These are phyloP conservation scores for Microcyclospora tardicrescens DNA, from an alignment of 2,329 filamentous ascomycete species.

Conservation along the genomic window DNA sequence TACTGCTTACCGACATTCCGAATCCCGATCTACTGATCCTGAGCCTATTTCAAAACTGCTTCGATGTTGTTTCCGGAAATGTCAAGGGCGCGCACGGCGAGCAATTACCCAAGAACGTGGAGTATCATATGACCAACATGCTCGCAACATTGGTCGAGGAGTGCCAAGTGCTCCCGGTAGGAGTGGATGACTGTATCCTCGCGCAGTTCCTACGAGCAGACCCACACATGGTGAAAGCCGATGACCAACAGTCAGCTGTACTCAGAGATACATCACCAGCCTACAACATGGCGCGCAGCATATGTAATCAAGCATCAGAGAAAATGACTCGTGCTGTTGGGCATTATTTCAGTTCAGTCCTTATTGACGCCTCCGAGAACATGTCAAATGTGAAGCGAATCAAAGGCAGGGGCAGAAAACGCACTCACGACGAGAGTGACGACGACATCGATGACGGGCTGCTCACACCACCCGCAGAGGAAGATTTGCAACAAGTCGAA, in stretches of 20 bases:
- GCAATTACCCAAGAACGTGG: constrained; percentile 80
- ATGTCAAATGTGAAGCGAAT: constrained; percentile 11
- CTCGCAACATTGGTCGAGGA: constrained; percentile 81
- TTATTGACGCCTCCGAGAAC: constrained; percentile 59
- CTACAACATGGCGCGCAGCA: constrained; percentile 90
- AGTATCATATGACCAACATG: constrained; percentile 80
- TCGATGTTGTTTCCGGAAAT: constrained; percentile 76
- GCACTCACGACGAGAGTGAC: constrained; percentile 27
- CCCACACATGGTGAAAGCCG: constrained; percentile 47
- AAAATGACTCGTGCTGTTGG: constrained; percentile 92
- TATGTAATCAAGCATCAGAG: constrained; percentile 79
- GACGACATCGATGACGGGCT: constrained; percentile 31
- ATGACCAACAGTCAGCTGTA: constrained; percentile 5
- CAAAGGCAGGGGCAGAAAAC: constrained; percentile 39
- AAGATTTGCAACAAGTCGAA: constrained; percentile 73
- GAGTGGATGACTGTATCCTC: constrained; percentile 84
- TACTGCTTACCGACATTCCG: constrained; percentile 78
- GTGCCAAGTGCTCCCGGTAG: constrained; percentile 56
- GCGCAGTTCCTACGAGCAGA: constrained; percentile 89
- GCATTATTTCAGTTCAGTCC: constrained; percentile 94
- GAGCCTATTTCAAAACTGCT: constrained; percentile 74
- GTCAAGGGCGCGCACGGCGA: constrained; percentile 65
- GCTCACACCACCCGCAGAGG: constrained; percentile 49
- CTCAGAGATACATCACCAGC: constrained; percentile 80
- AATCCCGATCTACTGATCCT: constrained; percentile 67